These are phyloP conservation scores for Dendrothele bispora DNA, from an alignment of 768 basidiomycete genomes.

Conservation along the genomic window DNA sequence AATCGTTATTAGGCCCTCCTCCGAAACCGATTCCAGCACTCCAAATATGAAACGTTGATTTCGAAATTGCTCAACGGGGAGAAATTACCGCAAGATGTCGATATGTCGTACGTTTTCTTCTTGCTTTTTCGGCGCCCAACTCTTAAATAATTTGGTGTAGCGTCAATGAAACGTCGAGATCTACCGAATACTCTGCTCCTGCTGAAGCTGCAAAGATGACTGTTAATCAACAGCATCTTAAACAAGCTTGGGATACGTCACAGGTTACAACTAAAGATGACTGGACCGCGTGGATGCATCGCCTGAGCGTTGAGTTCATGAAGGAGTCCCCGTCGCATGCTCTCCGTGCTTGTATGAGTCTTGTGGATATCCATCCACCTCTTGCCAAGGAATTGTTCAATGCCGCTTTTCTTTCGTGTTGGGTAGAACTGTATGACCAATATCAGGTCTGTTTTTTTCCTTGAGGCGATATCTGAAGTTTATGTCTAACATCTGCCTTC, in stretches of 20 bases:
- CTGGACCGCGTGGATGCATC: slow-evolving; percentile 95
- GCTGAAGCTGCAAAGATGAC: slow-evolving; percentile 86
- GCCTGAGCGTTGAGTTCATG: slow-evolving; percentile 93
- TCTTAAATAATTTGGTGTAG: slow-evolving; percentile 24
- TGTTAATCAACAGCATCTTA: slow-evolving; percentile 96
- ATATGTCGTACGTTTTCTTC: neutral
- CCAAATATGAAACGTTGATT: slow-evolving; percentile 86
- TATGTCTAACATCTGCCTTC: slow-evolving; percentile 10
- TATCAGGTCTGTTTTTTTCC: slow-evolving; percentile 70
- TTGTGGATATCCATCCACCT: slow-evolving; percentile 89
- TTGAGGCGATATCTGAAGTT: neutral
- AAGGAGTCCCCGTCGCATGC: slow-evolving; percentile 98
- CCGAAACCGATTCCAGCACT: slow-evolving; percentile 74
- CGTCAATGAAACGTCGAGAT: slow-evolving; percentile 57
- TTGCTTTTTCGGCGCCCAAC: neutral
- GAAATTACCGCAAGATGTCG: slow-evolving; percentile 79
- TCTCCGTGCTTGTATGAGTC: slow-evolving; percentile 91
- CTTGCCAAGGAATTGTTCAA: slow-evolving; percentile 96
- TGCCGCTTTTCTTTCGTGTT: slow-evolving; percentile 97
- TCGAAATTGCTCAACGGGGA: slow-evolving; percentile 90
- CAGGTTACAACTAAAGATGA: slow-evolving; percentile 77
- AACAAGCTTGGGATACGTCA: slow-evolving; percentile 93
- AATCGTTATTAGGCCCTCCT: slow-evolving; percentile 58
- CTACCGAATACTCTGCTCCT: slow-evolving; percentile 76
- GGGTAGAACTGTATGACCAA: slow-evolving; percentile 93